Conservation (phyloP, 2,329 filamentous ascomycete species). For the Camillea tinctor region DNA sequence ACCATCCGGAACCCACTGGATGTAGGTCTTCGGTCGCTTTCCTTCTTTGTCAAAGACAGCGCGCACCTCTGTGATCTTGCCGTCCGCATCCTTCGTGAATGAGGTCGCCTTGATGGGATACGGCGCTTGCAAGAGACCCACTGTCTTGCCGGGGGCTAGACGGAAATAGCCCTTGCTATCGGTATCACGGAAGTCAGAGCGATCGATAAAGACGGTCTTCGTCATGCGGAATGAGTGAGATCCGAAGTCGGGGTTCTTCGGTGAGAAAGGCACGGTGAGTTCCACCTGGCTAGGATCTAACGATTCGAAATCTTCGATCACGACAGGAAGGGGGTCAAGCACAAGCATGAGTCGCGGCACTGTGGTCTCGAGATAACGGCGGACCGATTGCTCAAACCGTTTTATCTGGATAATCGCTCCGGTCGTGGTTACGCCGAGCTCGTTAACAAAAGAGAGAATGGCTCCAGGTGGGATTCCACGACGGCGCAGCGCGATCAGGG, state of each 20-base stretch:
- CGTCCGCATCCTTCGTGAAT: constrained; percentile 64
- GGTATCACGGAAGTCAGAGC: constrained; percentile 71
- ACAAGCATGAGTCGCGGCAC: constrained; percentile 89
- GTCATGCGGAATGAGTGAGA: constrained; percentile 64
- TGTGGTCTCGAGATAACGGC: constrained; percentile 81
- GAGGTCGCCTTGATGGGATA: constrained; percentile 67
- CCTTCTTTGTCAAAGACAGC: constrained; percentile 70
- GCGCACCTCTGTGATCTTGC: constrained; percentile 62
- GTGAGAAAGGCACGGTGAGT: constrained; percentile 73
- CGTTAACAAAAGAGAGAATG: constrained; percentile 84
- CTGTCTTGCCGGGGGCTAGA: constrained; percentile 70
- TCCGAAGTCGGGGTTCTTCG: constrained; percentile 71
- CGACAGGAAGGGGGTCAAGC: constrained; percentile 77
- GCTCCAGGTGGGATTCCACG: constrained; percentile 86
- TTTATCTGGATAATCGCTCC: constrained; percentile 75
- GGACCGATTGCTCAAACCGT: constrained; percentile 82
- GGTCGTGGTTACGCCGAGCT: constrained; percentile 85
- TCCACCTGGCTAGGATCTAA: constrained; percentile 54
- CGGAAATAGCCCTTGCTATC: constrained; percentile 76
- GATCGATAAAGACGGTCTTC: constrained; percentile 80
- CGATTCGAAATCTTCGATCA: constrained; percentile 71
- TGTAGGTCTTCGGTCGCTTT: constrained; percentile 75
- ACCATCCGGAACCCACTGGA: constrained; percentile 83
- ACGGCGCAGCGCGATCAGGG: constrained; percentile 77
- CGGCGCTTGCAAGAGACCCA: constrained; percentile 70